phyloP scores from a whole-genome alignment of 306 rosid species.

The Elaeagnus macrophylla region DNA sequence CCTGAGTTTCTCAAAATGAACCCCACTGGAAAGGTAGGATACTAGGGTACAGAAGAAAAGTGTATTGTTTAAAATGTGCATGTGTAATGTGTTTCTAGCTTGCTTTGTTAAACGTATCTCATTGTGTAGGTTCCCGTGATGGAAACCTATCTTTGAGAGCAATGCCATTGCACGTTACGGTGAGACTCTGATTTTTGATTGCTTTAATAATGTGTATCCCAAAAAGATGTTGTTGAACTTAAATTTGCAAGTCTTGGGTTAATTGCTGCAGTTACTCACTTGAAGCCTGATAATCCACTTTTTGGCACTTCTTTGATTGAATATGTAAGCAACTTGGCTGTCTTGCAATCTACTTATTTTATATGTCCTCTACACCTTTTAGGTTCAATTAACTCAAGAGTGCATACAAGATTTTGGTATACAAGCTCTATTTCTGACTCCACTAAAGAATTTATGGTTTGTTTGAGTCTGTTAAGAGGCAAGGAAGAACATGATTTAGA shows the following conservation, averaged over 20 bases:
- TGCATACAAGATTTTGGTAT: no score
- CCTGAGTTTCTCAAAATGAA: slow-evolving; percentile 72
- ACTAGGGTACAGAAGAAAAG: neutral
- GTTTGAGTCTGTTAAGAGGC: no score
- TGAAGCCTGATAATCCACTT: slow-evolving; percentile 39
- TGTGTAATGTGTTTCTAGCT: no score
- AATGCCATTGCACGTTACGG: slow-evolving; percentile 83
- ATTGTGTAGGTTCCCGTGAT: slow-evolving; percentile 54
- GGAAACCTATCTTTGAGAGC: slow-evolving; percentile 75
- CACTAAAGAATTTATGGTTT: no score
- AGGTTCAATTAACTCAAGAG: no score
- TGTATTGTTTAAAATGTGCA: no score
- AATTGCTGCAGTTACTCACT: slow-evolving; percentile 51
- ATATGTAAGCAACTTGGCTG: slow-evolving; percentile 20
- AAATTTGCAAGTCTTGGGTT: neutral
- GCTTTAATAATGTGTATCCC: neutral
- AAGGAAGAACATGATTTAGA: no score
- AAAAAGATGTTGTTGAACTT: no score
- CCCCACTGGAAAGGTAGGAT: slow-evolving; percentile 66
- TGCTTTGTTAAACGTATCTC: no score
- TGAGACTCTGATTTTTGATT: slow-evolving; percentile 2
- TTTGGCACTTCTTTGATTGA: slow-evolving; percentile 57
- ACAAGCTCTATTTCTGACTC: no score
- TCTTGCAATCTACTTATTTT: neutral
- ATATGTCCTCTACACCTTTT: no score